Conservation (phyloP, 164 flowering plant genomes). For the Paratinospora sagittata region DNA sequence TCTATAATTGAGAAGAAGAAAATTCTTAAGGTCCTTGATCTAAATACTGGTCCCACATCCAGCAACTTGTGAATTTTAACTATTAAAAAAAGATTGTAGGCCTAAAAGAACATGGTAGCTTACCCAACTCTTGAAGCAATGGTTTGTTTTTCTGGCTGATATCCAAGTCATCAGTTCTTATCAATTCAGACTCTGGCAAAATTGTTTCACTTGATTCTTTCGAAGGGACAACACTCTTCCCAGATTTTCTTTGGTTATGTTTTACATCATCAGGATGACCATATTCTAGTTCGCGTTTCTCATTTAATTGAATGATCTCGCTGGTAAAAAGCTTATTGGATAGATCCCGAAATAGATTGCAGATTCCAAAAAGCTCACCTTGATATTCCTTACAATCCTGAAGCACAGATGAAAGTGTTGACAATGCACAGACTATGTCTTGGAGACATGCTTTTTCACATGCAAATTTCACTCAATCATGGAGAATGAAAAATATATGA, state of each 20-base stretch:
- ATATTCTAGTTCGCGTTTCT: conserved; percentile 29
- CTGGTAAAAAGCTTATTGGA: conserved; percentile 89
- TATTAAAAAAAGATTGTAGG: too few species aligned
- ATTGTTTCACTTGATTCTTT: conserved; percentile 22
- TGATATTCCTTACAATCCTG: conserved; percentile 89
- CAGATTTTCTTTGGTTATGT: conserved; percentile 24
- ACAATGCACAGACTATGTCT: neutral
- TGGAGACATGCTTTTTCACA: too few species aligned
- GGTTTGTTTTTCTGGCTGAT: conserved; percentile 24
- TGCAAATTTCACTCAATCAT: neutral
- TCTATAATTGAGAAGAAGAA: neutral
- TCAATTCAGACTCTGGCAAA: conserved; percentile 12
- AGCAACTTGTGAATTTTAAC: too few species aligned
- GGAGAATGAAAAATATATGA: neutral
- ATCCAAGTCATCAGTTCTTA: conserved; percentile 16
- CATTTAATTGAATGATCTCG: conserved; percentile 70
- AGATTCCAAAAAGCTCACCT: conserved; percentile 90
- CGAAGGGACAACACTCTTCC: conserved; percentile 19
- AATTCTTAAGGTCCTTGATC: neutral
- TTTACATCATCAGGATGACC: conserved; percentile 9
- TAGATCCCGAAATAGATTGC: conserved; percentile 83
- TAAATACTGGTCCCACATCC: too few species aligned
- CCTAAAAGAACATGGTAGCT: conserved; percentile 10
- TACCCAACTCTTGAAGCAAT: conserved; percentile 58
- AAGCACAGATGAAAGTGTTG: neutral